Conservation (phyloP, 148 eudicot genomes). For the Salicornia ramosissima region DNA sequence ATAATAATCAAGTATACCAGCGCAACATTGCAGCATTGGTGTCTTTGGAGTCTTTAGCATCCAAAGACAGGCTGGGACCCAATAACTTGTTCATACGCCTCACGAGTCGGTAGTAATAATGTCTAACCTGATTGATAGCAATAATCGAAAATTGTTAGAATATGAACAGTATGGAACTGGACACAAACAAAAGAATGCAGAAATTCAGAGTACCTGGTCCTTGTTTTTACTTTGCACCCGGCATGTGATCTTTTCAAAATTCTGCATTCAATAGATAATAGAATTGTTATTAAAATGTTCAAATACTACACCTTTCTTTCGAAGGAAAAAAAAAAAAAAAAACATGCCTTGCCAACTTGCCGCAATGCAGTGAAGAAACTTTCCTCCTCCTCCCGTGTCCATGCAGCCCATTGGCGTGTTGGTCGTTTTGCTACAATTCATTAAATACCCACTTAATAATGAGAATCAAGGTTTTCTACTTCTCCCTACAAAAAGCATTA, state of each 20-base stretch:
- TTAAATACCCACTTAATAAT: constrained; percentile 9
- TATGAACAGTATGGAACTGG: background rate
- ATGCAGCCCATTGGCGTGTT: constrained; percentile 98
- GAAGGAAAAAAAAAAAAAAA: constrained; percentile 7
- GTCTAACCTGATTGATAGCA: constrained; percentile 67
- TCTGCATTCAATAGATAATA: constrained; percentile 42
- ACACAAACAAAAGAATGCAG: constrained; percentile 7
- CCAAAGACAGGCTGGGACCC: constrained; percentile 82
- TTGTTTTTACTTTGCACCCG: constrained; percentile 95
- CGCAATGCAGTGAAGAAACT: constrained; percentile 89
- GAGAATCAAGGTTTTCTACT: constrained; percentile 11
- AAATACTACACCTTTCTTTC: background rate
- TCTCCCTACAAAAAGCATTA: constrained; percentile 4
- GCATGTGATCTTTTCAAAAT: constrained; percentile 90
- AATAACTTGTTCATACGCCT: constrained; percentile 97
- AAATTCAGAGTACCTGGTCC: constrained; percentile 66
- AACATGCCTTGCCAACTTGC: constrained; percentile 93
- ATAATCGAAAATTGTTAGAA: background rate
- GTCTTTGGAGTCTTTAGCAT: constrained; percentile 93
- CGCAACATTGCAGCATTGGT: constrained; percentile 99
- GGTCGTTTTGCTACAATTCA: constrained; percentile 54
- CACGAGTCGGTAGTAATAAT: constrained; percentile 95
- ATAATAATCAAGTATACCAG: constrained; percentile 40
- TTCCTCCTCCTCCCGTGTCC: constrained; percentile 99
- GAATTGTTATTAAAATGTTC: constrained; percentile 14